phyloP scores from a whole-genome alignment of 2,329 filamentous ascomycete genomes.

The Albifimbria verrucaria region DNA sequence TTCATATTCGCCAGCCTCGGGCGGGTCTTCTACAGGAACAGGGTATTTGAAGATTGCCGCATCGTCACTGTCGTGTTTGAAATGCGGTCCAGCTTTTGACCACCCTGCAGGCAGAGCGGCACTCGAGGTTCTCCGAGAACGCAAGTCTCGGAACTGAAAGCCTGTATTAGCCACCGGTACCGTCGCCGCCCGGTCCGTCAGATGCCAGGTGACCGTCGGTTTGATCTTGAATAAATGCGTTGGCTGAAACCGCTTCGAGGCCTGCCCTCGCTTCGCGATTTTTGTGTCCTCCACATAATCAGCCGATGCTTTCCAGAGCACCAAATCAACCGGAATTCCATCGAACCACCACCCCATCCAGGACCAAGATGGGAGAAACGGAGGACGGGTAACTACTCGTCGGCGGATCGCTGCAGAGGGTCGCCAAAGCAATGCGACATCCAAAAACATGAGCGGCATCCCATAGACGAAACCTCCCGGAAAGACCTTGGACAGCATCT shows the following conservation, averaged over 20 bases:
- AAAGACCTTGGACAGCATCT: conserved; percentile 37
- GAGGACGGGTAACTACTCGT: conserved; percentile 29
- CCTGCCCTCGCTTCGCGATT: conserved; percentile 25
- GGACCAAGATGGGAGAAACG: conserved; percentile 42
- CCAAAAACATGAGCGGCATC: conserved; percentile 44
- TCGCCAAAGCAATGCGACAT: conserved; percentile 42
- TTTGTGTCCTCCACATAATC: conserved; percentile 39
- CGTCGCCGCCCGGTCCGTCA: conserved; percentile 35
- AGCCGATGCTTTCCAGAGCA: conserved; percentile 38
- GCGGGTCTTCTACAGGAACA: conserved; percentile 33
- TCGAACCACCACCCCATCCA: conserved; percentile 49
- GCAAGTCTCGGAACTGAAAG: conserved; percentile 35
- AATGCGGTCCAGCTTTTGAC: conserved; percentile 32
- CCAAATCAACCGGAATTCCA: conserved; percentile 37
- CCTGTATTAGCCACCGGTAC: conserved; percentile 34
- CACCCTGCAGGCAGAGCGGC: conserved; percentile 35
- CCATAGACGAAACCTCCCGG: conserved; percentile 41
- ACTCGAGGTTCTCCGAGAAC: conserved; percentile 27
- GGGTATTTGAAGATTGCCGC: conserved; percentile 39
- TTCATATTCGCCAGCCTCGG: conserved; percentile 24
- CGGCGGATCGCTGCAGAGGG: conserved; percentile 40
- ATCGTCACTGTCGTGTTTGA: conserved; percentile 37
- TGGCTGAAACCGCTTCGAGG: conserved; percentile 31
- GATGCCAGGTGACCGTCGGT: conserved; percentile 33
- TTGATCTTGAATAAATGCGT: conserved; percentile 35